Percentiles rank a stretch among this genome's conserved stretches.
These are phyloP conservation scores for Nothopassalora personata DNA, from an alignment of 2,329 filamentous ascomycete genomes.

Conservation along the genomic window DNA sequence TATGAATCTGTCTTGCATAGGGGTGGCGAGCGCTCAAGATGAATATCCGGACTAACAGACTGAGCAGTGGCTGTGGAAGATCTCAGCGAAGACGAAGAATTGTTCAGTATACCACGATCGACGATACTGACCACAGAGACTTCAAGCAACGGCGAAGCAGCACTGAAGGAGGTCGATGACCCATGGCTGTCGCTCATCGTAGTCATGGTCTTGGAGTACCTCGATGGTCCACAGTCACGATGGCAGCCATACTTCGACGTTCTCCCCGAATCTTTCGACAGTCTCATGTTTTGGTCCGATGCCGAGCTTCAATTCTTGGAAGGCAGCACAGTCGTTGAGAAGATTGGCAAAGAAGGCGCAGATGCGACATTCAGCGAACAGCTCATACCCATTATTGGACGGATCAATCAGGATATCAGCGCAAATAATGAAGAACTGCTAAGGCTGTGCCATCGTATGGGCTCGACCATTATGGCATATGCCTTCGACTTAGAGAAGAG, in stretches of 20 bases:
- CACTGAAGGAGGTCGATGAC: slow-evolving; percentile 37
- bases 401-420: slow-evolving; percentile 36
- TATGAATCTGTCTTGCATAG: slow-evolving; percentile 38
- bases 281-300: slow-evolving; percentile 81
- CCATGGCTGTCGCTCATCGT: slow-evolving; percentile 61
- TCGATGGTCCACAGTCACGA: slow-evolving; percentile 53
- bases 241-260: slow-evolving; percentile 78
- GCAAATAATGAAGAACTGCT: slow-evolving; percentile 42
- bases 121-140: slow-evolving; percentile 68
- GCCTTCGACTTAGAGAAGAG: slow-evolving; percentile 71
- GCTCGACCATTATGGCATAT: slow-evolving; percentile 86
- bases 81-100: slow-evolving; percentile 66
- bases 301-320: slow-evolving; percentile 67
- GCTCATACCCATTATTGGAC: slow-evolving; percentile 50
- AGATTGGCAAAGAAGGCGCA: slow-evolving; percentile 69
- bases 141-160: slow-evolving; percentile 53
- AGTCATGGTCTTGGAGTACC: slow-evolving; percentile 71
- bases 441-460: slow-evolving; percentile 68
- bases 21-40: background rate
- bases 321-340: slow-evolving; percentile 67
- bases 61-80: slow-evolving; percentile 61
- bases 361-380: slow-evolving; percentile 61
- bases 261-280: slow-evolving; percentile 68
- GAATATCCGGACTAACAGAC: slow-evolving; percentile 1
- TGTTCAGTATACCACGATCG: slow-evolving; percentile 73